These are phyloP conservation scores for Huntiella moniliformis DNA, from an alignment of 2,329 filamentous ascomycete species.

Conservation along the genomic window DNA sequence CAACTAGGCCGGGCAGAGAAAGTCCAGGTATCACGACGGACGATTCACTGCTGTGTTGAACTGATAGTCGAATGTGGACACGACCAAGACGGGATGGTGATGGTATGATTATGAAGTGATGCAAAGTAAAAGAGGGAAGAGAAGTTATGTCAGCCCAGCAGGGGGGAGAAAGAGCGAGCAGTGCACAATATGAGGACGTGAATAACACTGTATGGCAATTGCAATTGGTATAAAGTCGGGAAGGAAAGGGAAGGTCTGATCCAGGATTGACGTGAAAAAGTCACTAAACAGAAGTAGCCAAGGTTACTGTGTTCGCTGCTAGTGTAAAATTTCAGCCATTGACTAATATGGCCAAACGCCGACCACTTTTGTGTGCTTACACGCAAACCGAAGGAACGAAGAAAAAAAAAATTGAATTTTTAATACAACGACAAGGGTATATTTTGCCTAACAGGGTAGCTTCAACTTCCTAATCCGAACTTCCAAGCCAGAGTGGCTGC, in stretches of 20 bases:
- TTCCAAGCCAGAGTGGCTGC: background rate
- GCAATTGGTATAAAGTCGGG: too few species aligned
- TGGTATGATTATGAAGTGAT: constrained; percentile 11
- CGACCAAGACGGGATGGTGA: constrained; percentile 11
- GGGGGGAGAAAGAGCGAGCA: background rate
- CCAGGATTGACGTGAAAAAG: too few species aligned
- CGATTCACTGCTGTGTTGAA: background rate
- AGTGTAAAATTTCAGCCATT: too few species aligned
- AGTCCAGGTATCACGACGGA: constrained; percentile 2
- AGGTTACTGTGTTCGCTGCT: too few species aligned
- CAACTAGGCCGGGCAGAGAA: constrained; percentile 11
- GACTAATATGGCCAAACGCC: too few species aligned
- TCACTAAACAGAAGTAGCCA: too few species aligned
- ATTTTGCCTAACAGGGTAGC: background rate
- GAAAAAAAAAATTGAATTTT: too few species aligned
- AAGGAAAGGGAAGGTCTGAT: too few species aligned
- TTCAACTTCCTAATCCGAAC: constrained; percentile 4
- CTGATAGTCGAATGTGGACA: constrained; percentile 1
- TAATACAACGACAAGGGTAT: too few species aligned
- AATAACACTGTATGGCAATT: too few species aligned
- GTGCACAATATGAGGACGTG: constrained; percentile 2
- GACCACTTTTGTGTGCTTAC: too few species aligned
- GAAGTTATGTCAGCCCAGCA: constrained; percentile 12
- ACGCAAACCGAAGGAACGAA: too few species aligned
- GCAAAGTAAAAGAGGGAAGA: constrained; percentile 6